Evolutionary conservation across 176 grass and related monocot genomes (phyloP).

Genomic region (Avena sativa): DNA sequence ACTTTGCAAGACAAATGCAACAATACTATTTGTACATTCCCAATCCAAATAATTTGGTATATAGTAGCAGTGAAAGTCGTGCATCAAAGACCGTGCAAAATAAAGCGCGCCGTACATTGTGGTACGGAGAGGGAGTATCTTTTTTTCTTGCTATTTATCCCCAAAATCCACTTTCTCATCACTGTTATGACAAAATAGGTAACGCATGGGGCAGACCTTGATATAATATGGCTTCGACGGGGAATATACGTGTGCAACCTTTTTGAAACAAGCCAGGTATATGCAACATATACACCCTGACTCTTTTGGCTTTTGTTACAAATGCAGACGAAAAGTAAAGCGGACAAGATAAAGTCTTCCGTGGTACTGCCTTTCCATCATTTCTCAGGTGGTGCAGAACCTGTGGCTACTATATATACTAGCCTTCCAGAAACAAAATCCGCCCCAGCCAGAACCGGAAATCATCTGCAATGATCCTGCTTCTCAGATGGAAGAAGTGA

Average conservation of each 20-base stretch:
- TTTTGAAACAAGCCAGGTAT: slow-evolving; percentile 91
- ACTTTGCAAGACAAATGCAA: too few relatives aligned
- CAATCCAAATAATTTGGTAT: too few relatives aligned
- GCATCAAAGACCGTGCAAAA: too few relatives aligned
- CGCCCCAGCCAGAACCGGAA: slow-evolving; percentile 34
- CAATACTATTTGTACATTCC: too few relatives aligned
- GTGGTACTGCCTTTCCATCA: slow-evolving; percentile 77
- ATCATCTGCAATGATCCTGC: slow-evolving; percentile 45
- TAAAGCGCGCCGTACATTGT: too few relatives aligned
- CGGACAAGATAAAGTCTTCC: slow-evolving; percentile 73
- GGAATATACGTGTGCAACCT: slow-evolving; percentile 93
- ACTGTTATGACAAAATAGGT: slow-evolving; percentile 57
- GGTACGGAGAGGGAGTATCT: neutral
- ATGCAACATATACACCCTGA: neutral
- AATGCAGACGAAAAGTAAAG: slow-evolving; percentile 67
- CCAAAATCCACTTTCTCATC: slow-evolving; percentile 37
- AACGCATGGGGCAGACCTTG: slow-evolving; percentile 87
- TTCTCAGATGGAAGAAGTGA: slow-evolving; percentile 65
- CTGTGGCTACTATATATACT: neutral
- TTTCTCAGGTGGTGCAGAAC: slow-evolving; percentile 60
- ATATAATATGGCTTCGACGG: slow-evolving; percentile 86
- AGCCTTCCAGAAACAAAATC: slow-evolving; percentile 17
- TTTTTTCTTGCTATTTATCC: slow-evolving; percentile 5
- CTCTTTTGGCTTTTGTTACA: slow-evolving; percentile 10
- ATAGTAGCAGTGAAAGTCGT: too few relatives aligned